phyloP scores from a whole-genome alignment of 1,284 basidiomycete genomes.

The Ceratobasidium sp. region DNA sequence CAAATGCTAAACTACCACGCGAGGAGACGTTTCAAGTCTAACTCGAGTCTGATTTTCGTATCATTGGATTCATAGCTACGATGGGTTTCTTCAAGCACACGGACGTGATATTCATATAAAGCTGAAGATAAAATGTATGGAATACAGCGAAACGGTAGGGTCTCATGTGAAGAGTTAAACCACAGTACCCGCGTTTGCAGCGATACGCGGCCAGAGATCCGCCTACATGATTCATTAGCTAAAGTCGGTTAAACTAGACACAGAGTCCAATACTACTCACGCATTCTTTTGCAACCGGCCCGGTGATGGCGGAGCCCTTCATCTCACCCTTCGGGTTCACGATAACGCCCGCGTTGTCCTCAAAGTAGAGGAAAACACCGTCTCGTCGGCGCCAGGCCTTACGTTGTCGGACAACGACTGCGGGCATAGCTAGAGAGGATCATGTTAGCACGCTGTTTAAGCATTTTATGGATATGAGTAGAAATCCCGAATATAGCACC shows the following conservation, averaged over 20 bases:
- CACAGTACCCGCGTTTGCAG: conserved; percentile 98
- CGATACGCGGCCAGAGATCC: conserved; percentile 99
- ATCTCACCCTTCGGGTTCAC: conserved; percentile 99
- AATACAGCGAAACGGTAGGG: conserved; percentile 49
- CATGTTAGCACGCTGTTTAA: neutral
- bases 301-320: conserved; percentile 99
- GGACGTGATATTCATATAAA: conserved; percentile 41
- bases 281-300: conserved; percentile 97
- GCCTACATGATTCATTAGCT: conserved; percentile 67
- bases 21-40: too few relatives aligned
- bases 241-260: conserved; percentile 13
- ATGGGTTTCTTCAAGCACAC: conserved; percentile 20
- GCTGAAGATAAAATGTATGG: conserved; percentile 34
- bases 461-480: too few relatives aligned
- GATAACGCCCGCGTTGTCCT: conserved; percentile 98
- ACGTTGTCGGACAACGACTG: conserved; percentile 96
- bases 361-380: conserved; percentile 99
- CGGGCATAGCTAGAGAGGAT: conserved; percentile 85
- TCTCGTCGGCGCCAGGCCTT: conserved; percentile 99
- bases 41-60: neutral
- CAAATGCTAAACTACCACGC: neutral
- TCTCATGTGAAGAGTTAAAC: conserved; percentile 66
- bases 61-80: neutral
- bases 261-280: conserved; percentile 65
- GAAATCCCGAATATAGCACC: too few relatives aligned